Conservation (phyloP, 169 alveolate species). For the Plasmodium cynomolgi region DNA sequence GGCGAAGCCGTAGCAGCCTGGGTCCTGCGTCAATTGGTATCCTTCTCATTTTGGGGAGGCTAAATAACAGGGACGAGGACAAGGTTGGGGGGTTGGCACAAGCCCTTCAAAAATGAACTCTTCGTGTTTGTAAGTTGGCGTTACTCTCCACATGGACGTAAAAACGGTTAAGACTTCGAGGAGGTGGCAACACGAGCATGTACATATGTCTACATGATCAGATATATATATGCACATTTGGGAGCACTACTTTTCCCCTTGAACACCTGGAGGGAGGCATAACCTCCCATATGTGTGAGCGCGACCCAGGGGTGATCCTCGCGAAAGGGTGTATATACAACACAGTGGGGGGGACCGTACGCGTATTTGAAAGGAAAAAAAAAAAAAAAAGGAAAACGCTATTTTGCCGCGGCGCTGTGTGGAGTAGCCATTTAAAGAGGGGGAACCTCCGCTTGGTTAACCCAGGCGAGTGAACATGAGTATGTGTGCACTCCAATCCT, state of each 20-base stretch:
- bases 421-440: neutral
- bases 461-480: neutral
- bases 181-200: neutral
- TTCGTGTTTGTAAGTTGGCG: neutral
- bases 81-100: neutral
- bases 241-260: neutral
- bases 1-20: neutral
- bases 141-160: too few species aligned
- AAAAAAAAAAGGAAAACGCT: neutral
- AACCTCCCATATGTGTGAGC: neutral
- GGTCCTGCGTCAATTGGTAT: neutral
- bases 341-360: neutral
- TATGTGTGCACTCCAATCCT: neutral
- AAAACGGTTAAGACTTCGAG: neutral
- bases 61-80: neutral
- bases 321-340: neutral
- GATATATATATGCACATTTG: neutral
- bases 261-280: neutral
- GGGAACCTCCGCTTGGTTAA: neutral
- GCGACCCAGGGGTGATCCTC: neutral
- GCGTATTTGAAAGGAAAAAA: neutral
- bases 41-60: neutral
- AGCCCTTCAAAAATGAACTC: neutral
- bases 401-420: neutral
- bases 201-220: slow-evolving; percentile 2